Evolutionary conservation across 164 flowering plant species (phyloP).

Genomic region (Vitis rupestris): DNA sequence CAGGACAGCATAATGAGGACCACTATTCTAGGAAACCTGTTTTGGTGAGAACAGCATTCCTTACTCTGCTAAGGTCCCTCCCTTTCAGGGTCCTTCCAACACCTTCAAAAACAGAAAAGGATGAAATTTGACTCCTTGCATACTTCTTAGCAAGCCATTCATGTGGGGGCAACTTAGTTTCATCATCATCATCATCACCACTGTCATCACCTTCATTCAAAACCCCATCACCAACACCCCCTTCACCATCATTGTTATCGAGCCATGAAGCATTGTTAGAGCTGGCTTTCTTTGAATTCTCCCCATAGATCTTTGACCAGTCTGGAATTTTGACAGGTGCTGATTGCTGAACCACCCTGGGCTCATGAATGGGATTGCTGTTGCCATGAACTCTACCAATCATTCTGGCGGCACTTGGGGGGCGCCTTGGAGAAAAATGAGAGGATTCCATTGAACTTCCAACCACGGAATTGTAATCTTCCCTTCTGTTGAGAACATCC

Average conservation of each 20-base stretch:
- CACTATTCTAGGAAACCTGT: slow-evolving; percentile 59
- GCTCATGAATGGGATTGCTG: slow-evolving; percentile 11
- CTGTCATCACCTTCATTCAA: slow-evolving; percentile 13
- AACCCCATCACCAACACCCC: slow-evolving; percentile 17
- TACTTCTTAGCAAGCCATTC: slow-evolving; percentile 46
- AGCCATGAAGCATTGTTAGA: slow-evolving; percentile 16
- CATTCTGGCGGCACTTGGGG: slow-evolving; percentile 38
- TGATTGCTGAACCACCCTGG: slow-evolving; percentile 35
- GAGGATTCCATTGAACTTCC: neutral
- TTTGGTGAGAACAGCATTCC: slow-evolving; percentile 54
- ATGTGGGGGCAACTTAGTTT: slow-evolving; percentile 49
- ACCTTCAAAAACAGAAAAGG: slow-evolving; percentile 73
- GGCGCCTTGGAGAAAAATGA: slow-evolving; percentile 10
- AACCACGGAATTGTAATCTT: neutral
- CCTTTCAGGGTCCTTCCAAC: slow-evolving; percentile 73
- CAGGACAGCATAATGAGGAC: too few relatives aligned
- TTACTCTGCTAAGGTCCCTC: slow-evolving; percentile 62
- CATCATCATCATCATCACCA: slow-evolving; percentile 17
- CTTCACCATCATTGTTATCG: slow-evolving; percentile 10
- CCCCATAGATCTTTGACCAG: slow-evolving; percentile 52
- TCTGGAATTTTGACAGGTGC: slow-evolving; percentile 61
- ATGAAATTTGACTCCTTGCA: slow-evolving; percentile 49
- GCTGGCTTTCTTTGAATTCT: slow-evolving; percentile 16
- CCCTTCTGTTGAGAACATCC: slow-evolving; percentile 23
- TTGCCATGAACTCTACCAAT: slow-evolving; percentile 24